phyloP scores from a whole-genome alignment of 768 basidiomycete genomes.

The Trametes villosa region DNA sequence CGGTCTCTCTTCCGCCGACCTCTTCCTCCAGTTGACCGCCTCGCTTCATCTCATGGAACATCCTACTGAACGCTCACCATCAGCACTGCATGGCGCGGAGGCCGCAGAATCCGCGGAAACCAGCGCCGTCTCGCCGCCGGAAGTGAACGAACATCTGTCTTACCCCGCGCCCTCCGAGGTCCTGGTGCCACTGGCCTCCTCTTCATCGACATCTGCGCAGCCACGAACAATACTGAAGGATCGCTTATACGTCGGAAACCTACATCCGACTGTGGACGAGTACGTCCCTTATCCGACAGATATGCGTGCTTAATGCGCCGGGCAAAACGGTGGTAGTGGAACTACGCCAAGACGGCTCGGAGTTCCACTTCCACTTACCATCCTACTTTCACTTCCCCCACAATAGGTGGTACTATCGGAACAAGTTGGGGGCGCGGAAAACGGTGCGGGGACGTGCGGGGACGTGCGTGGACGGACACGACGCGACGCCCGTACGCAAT shows the following conservation, averaged over 20 bases:
- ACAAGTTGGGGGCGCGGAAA: too few species aligned
- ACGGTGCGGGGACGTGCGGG: too few species aligned
- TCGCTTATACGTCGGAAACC: constrained; percentile 88
- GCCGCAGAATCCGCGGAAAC: neutral
- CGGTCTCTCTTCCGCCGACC: neutral
- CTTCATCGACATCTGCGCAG: constrained; percentile 23
- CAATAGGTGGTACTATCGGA: too few species aligned
- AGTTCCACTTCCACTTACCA: too few species aligned
- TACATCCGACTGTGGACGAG: constrained; percentile 89
- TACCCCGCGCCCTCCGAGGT: constrained; percentile 30
- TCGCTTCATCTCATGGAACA: constrained; percentile 8
- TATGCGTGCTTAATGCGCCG: too few species aligned
- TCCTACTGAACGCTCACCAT: constrained; percentile 1
- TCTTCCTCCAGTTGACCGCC: neutral
- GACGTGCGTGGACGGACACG: too few species aligned
- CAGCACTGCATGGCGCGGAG: neutral
- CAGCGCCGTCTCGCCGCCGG: constrained; percentile 2
- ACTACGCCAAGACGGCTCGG: too few species aligned
- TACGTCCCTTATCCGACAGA: constrained; percentile 43
- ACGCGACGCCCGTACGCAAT: too few species aligned
- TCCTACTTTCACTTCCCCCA: too few species aligned
- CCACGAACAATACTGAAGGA: constrained; percentile 54
- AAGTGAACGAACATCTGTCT: constrained; percentile 30
- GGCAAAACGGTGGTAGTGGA: too few species aligned
- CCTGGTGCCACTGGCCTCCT: constrained; percentile 10